These are phyloP conservation scores for Malania oleifera DNA, from an alignment of 164 flowering plant species.

Conservation along the genomic window DNA sequence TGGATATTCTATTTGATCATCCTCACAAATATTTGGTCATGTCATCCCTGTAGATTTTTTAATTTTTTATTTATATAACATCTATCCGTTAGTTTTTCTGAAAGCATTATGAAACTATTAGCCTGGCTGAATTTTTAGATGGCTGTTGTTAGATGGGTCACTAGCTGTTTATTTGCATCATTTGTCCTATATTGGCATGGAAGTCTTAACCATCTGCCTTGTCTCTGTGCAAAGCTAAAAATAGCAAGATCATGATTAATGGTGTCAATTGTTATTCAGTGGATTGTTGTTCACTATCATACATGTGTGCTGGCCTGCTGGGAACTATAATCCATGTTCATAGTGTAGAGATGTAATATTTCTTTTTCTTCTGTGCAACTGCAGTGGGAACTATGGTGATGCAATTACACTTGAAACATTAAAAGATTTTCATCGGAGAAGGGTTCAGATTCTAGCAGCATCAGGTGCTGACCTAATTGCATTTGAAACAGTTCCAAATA, in stretches of 20 bases:
- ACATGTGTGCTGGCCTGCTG: no score
- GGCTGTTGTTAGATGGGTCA: not conserved
- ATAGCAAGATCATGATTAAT: no score
- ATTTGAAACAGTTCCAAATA: conserved; percentile 8
- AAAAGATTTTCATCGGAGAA: conserved; percentile 5
- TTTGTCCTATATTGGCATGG: not conserved
- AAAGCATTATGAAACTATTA: not conserved
- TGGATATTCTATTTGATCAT: not conserved
- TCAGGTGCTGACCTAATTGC: conserved; percentile 9
- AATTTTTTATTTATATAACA: not conserved
- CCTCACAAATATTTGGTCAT: no score
- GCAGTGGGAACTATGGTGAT: conserved; percentile 6
- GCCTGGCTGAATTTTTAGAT: not conserved
- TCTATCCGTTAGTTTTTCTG: not conserved
- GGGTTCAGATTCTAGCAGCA: conserved; percentile 3
- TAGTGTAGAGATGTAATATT: not conserved
- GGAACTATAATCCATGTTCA: no score
- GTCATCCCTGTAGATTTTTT: not conserved
- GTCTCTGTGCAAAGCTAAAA: no score
- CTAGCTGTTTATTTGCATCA: not conserved
- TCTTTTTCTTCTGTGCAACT: not conserved
- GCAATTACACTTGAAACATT: conserved; percentile 5
- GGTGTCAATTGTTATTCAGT: no score
- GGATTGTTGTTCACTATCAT: no score
- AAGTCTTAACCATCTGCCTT: not conserved